Conservation (phyloP, 495 filamentous ascomycete genomes). For the Rostrohypoxylon terebratum region DNA sequence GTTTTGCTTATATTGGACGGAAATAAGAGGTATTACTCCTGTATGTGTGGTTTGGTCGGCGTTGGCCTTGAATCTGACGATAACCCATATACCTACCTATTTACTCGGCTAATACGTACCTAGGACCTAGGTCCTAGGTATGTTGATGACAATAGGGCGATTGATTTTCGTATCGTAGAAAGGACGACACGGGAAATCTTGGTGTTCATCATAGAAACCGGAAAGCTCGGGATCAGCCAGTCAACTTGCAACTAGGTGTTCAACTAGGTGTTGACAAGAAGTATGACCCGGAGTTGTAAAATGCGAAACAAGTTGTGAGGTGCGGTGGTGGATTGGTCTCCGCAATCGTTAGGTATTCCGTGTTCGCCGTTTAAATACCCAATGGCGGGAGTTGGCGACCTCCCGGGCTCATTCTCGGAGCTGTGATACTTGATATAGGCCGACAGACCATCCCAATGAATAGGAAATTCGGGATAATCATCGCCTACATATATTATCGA, state of each 20-base stretch:
- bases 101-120: background rate
- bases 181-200: background rate
- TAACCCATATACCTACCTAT: background rate
- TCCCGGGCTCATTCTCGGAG: background rate
- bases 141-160: background rate
- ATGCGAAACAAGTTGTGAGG: background rate
- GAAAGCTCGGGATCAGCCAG: background rate
- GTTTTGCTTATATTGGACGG: background rate
- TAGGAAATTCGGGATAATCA: background rate
- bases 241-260: background rate
- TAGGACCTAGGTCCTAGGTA: no score
- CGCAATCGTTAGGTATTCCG: background rate
- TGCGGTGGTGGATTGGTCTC: constrained; percentile 3
- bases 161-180: background rate
- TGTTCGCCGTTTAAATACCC: background rate
- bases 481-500: constrained; percentile 20
- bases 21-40: background rate
- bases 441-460: background rate
- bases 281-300: background rate
- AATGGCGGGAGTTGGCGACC: background rate
- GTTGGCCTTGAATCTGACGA: background rate
- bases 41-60: background rate
- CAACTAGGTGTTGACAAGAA: background rate
- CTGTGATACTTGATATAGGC: constrained; percentile 2
- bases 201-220: background rate